Evolutionary conservation across 1,284 basidiomycete genomes (phyloP).

Genomic region (Marasmius fiardii): DNA sequence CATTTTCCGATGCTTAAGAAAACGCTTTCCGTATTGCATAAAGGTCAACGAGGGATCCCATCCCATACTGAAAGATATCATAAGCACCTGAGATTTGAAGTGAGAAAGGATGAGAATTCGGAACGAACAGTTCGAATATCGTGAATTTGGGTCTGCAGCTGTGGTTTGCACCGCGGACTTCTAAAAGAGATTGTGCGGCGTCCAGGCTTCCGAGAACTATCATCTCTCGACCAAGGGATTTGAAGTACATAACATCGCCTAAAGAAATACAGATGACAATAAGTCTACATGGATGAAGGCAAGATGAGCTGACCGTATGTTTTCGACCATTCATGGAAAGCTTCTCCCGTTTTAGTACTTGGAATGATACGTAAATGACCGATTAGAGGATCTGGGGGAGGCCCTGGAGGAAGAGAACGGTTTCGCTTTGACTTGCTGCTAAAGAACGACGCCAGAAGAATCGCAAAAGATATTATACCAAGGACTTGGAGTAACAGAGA

Average conservation of each 20-base stretch:
- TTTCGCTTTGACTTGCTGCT: no score
- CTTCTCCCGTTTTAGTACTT: conserved; percentile 9
- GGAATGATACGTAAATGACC: conserved; percentile 20
- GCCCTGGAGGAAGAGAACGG: no score
- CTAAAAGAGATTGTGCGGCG: conserved; percentile 29
- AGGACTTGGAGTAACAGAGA: no score
- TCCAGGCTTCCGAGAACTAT: conserved; percentile 29
- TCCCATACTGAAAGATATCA: background rate
- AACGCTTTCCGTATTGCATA: conserved; percentile 7
- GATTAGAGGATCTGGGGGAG: conserved; percentile 20
- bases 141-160: conserved; percentile 27
- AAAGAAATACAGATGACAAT: conserved; percentile 1
- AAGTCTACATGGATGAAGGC: no score
- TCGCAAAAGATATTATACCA: no score
- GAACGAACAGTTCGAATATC: conserved; percentile 16
- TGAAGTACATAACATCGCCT: background rate
- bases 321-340: conserved; percentile 17
- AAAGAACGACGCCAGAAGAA: no score
- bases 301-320: conserved; percentile 13
- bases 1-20: conserved; percentile 19
- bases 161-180: conserved; percentile 27
- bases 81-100: background rate
- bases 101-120: background rate
- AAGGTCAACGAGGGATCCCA: background rate
- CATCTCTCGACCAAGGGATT: conserved; percentile 8